Evolutionary conservation across 2,329 filamentous ascomycete species (phyloP).

Genomic region (Exophiala sp.): DNA sequence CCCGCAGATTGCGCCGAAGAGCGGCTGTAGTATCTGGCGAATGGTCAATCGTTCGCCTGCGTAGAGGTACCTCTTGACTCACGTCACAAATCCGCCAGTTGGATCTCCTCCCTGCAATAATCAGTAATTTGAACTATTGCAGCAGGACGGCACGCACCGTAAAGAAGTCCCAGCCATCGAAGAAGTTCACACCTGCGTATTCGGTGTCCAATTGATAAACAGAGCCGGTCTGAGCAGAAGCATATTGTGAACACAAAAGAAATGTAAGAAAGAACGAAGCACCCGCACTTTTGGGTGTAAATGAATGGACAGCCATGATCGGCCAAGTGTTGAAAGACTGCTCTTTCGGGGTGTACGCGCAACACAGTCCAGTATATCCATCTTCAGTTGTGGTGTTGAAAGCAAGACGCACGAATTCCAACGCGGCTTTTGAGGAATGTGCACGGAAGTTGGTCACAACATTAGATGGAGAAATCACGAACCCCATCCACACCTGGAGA

Average conservation of each 20-base stretch:
- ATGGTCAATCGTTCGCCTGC: not conserved
- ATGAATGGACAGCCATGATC: constrained; percentile 21
- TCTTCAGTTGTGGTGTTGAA: constrained; percentile 1
- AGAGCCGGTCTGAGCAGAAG: constrained; percentile 15
- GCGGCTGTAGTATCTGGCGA: constrained; percentile 32
- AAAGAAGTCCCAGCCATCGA: constrained; percentile 40
- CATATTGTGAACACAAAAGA: constrained; percentile 18
- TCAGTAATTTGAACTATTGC: constrained; percentile 1
- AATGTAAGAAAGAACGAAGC: constrained; percentile 9
- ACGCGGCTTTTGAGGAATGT: constrained; percentile 19
- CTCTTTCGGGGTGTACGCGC: constrained; percentile 1
- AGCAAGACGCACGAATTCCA: constrained; percentile 13
- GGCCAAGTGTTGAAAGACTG: constrained; percentile 10
- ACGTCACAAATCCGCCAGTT: constrained; percentile 37
- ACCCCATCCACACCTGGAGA: not conserved
- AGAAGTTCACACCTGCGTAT: constrained; percentile 37
- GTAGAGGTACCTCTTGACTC: constrained; percentile 34
- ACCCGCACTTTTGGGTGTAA: not conserved
- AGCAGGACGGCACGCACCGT: constrained; percentile 21
- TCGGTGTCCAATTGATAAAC: constrained; percentile 24
- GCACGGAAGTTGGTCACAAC: constrained; percentile 13
- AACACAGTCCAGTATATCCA: constrained; percentile 2
- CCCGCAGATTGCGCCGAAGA: constrained; percentile 22
- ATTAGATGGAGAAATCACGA: not conserved
- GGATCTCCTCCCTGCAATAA: constrained; percentile 33